These are phyloP conservation scores for Endocladia muricata DNA, from an alignment of 31 red algal genomes.

Conservation along the genomic window DNA sequence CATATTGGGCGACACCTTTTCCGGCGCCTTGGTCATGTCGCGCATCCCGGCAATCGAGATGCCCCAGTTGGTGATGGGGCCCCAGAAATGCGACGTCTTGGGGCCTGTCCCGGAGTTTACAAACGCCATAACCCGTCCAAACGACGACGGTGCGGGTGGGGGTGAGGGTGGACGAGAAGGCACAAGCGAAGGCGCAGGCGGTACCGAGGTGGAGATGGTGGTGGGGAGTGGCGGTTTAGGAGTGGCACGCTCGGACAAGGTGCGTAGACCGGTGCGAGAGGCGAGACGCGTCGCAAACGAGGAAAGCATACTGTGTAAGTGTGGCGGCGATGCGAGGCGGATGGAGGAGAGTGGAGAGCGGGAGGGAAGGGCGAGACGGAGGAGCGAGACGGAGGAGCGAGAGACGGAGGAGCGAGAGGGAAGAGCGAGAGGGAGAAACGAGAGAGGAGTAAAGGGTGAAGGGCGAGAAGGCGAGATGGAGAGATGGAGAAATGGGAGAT, in stretches of 20 bases:
- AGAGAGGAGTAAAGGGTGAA: too few relatives aligned
- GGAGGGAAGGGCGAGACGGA: too few relatives aligned
- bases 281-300: slow-evolving; percentile 5
- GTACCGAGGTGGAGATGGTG: not conserved
- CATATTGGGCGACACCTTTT: slow-evolving; percentile 89
- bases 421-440: too few relatives aligned
- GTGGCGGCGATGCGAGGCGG: too few relatives aligned
- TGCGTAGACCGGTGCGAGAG: not conserved
- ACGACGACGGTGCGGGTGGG: not conserved
- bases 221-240: not conserved
- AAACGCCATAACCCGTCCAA: not conserved
- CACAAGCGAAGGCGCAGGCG: not conserved
- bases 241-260: slow-evolving; percentile 5
- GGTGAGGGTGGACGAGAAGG: too few relatives aligned
- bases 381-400: too few relatives aligned
- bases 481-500: too few relatives aligned
- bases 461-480: too few relatives aligned
- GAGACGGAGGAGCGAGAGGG: too few relatives aligned
- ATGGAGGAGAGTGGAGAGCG: too few relatives aligned
- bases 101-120: slow-evolving; percentile 84
- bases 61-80: slow-evolving; percentile 91
- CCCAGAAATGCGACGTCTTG: slow-evolving; percentile 95
- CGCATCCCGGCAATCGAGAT: slow-evolving; percentile 76
- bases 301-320: not conserved
- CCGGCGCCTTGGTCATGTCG: slow-evolving; percentile 89